phyloP scores from a whole-genome alignment of 2,329 filamentous ascomycete species.

The Stagonosporopsis chrysanthemi region DNA sequence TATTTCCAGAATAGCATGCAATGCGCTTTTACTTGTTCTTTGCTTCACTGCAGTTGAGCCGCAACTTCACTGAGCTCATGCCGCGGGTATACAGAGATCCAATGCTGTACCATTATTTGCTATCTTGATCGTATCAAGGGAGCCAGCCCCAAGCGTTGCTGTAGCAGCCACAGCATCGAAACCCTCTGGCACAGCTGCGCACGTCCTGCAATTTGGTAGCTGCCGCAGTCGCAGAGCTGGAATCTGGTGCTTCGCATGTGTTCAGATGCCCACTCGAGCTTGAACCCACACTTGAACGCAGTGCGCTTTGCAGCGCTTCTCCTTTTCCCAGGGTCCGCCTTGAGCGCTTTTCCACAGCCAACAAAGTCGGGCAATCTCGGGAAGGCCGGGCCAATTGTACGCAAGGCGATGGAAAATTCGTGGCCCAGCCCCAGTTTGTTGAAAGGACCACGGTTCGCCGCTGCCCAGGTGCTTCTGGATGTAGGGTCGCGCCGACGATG shows the following conservation, averaged over 20 bases:
- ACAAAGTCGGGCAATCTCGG: slow-evolving; percentile 29
- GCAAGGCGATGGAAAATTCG: slow-evolving; percentile 19
- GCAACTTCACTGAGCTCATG: not conserved
- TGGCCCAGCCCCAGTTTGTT: slow-evolving; percentile 16
- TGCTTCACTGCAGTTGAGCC: not conserved
- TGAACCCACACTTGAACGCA: slow-evolving; percentile 14
- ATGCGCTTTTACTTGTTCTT: not conserved
- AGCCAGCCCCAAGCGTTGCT: slow-evolving; percentile 25
- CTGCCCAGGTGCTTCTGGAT: slow-evolving; percentile 22
- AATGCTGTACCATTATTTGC: slow-evolving; percentile 2
- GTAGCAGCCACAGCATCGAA: slow-evolving; percentile 31
- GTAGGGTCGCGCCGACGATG: slow-evolving; percentile 16
- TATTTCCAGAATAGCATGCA: slow-evolving; percentile 17
- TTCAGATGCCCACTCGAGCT: slow-evolving; percentile 32
- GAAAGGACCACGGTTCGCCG: slow-evolving; percentile 21
- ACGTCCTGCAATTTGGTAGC: slow-evolving; percentile 25
- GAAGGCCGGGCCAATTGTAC: slow-evolving; percentile 23
- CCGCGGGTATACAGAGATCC: not conserved
- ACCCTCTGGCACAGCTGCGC: slow-evolving; percentile 19
- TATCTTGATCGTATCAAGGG: slow-evolving; percentile 9
- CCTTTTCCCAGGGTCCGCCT: slow-evolving; percentile 20
- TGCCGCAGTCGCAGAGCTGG: slow-evolving; percentile 19
- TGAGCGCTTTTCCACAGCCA: slow-evolving; percentile 25
- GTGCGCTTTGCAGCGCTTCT: slow-evolving; percentile 17
- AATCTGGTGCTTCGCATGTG: slow-evolving; percentile 33